Base-by-base conservation (phyloP, 139 green algal species). In the Micractinium sp. region DNA sequence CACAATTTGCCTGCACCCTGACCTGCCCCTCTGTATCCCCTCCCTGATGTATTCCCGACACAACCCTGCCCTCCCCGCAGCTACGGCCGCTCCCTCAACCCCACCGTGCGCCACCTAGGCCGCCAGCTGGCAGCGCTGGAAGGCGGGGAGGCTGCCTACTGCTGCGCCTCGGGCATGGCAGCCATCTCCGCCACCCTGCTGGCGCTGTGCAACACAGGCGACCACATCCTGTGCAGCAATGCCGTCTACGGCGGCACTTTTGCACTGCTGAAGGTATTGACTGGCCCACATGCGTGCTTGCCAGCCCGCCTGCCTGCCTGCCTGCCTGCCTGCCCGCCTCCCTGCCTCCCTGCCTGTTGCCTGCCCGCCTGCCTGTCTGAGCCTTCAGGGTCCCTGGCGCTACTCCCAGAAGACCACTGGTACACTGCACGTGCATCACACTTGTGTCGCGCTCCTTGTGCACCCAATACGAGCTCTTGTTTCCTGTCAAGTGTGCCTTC, bases 81-180 rank as follows among this genome's bases (percentile, higher is more conserved):
- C n/a, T 97, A 97, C 66, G 95, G 92, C 31, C 86, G 95, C 1
- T 90, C 86, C 20, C 95, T 93, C 89, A 96, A 94, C 89, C 95
- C 95, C 19, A 96, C 94, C 0, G 92, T 97, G 29, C 82, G 85
- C 5, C 69, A 92, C 15, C 90, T 97, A 36, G 91, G 89, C 23
- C 86, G 90, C 27, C 93, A 95, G 93, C 85, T 97, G 71, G 95
- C 95, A n/a, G 93, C 94, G 0, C 41, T 97, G 75, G 95, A 97
- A 84, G 92, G 91, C 69, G 83, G 89, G 1, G 91, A 97, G 90
- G 93, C 95, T 0, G 95, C 89, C 5, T 97, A 97, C 81, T 85
- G 73, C 84, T 90, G 80, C 71, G 90, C 86, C 79, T 95, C 92
- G 86, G 95, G 95, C 81, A 95, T 97, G 93, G 92, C 94, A 0